A percentile compares a stretch with the other conserved stretches of the same genome.
Conservation (phyloP, 1,284 basidiomycete genomes). For the Microbotryum violaceum region DNA sequence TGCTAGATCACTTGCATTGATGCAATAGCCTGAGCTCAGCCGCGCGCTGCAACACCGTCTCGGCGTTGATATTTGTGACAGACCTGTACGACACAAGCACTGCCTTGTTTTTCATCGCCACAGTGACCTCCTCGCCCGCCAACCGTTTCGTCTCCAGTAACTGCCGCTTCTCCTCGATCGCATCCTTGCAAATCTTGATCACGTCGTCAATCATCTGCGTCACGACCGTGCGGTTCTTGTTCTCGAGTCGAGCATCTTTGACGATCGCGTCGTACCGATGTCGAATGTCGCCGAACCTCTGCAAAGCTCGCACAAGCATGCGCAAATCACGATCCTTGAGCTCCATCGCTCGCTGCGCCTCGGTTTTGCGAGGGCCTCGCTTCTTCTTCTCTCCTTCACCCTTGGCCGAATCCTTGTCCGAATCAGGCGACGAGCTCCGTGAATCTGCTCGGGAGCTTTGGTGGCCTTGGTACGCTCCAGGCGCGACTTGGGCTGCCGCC, state of each 20-base stretch:
- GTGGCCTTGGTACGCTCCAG: conserved; percentile 78
- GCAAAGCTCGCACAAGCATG: conserved; percentile 87
- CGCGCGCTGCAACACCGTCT: conserved; percentile 84
- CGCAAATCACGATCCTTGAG: conserved; percentile 95
- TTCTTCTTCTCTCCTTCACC: conserved; percentile 30
- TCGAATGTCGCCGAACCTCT: conserved; percentile 95
- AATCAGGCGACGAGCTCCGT: conserved; percentile 51
- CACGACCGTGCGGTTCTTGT: conserved; percentile 91
- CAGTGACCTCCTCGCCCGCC: conserved; percentile 61
- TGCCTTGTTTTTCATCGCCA: conserved; percentile 76
- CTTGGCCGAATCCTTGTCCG: conserved; percentile 37
- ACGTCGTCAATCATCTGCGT: conserved; percentile 88
- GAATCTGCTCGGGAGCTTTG: conserved; percentile 65
- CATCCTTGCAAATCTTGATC: conserved; percentile 72
- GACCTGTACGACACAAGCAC: conserved; percentile 84
- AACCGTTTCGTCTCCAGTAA: conserved; percentile 67
- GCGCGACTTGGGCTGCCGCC: conserved; percentile 63
- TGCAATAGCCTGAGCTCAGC: conserved; percentile 84
- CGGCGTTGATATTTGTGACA: conserved; percentile 92
- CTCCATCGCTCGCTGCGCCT: conserved; percentile 87
- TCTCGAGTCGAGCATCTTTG: conserved; percentile 80
- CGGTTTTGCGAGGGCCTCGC: conserved; percentile 50
- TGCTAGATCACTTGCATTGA: conserved; percentile 43
- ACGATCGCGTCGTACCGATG: conserved; percentile 91
- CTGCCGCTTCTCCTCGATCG: conserved; percentile 74